Evolutionary conservation across 2,329 filamentous ascomycete species (phyloP).

Genomic region (Nigrospora oryzae): DNA sequence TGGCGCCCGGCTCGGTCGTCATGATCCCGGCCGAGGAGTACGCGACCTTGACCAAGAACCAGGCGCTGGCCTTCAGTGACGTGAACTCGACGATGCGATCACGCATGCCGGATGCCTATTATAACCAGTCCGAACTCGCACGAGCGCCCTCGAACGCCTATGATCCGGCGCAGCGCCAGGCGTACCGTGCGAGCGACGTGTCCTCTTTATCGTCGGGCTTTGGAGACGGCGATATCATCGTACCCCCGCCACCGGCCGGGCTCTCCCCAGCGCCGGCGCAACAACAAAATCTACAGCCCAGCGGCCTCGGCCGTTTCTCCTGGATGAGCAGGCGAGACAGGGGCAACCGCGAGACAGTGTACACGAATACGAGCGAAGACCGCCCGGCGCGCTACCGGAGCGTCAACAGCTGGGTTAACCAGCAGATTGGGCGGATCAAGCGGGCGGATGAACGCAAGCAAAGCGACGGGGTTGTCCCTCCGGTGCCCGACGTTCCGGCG

Average conservation of each 20-base stretch:
- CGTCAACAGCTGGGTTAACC: slow-evolving; percentile 56
- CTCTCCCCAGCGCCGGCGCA: slow-evolving; percentile 6
- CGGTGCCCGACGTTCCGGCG: slow-evolving; percentile 24
- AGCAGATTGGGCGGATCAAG: slow-evolving; percentile 49
- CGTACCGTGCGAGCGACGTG: slow-evolving; percentile 37
- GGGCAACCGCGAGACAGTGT: slow-evolving; percentile 38
- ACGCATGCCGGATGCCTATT: slow-evolving; percentile 26
- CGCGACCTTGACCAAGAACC: slow-evolving; percentile 14
- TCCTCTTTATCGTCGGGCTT: slow-evolving; percentile 59
- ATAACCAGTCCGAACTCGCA: slow-evolving; percentile 28
- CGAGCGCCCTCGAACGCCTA: slow-evolving; percentile 27
- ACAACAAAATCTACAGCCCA: slow-evolving; percentile 6
- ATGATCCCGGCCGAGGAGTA: slow-evolving; percentile 7
- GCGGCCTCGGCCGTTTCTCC: slow-evolving; percentile 21
- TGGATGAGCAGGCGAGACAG: slow-evolving; percentile 22
- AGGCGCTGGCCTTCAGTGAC: slow-evolving; percentile 15
- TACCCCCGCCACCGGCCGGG: slow-evolving; percentile 19
- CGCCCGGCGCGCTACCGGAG: slow-evolving; percentile 46
- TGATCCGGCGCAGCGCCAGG: slow-evolving; percentile 22
- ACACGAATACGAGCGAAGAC: slow-evolving; percentile 45
- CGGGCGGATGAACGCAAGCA: slow-evolving; percentile 27
- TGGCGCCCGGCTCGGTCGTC: slow-evolving; percentile 5
- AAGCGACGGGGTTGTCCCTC: slow-evolving; percentile 24
- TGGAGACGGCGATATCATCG: slow-evolving; percentile 51
- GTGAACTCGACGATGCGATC: slow-evolving; percentile 21